Evolutionary conservation across 352 stramenopile genomes (phyloP), one percentile per base, ranked within the genome.

Genomic region (Phytopythium cucurbitacearum): DNA sequence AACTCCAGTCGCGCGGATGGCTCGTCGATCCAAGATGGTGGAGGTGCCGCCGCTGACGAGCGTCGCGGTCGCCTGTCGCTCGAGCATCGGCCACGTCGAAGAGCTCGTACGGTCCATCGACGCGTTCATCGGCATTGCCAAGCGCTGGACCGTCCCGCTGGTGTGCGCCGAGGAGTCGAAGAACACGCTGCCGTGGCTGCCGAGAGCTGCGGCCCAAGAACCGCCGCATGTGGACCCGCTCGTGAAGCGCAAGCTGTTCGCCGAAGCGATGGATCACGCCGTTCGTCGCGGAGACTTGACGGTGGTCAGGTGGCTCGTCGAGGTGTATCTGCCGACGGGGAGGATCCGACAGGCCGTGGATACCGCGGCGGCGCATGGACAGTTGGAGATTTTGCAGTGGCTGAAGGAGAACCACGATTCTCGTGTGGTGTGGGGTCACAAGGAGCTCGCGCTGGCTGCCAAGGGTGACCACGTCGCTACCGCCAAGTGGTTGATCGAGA

Each of bases 261-360:
- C 46, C 5, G 46, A 51, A 7, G 46, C 46, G 13, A 33, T 51
- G 32, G 46, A 41, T 7, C 10, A 33, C 9, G 46, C 46, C 5
- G 46, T 51, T 32, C 9, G 13, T n/a, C 49, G 40, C 9, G 51
- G 51, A 15, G 51, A 57, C 37, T 15, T 57, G 1, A 7, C 33
- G 46, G 7, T 51, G 6, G 46, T 51, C 32, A 12, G 7, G 46
- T 51, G 46, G 46, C 46, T 51, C 46, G 46, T 51, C 33, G 32
- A 51, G 13, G 32, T 34, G 45, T 60, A 55, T 40, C 36, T 56
- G 5, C 47, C 57, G 57, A 35, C 32, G 40, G 16, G 65, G 59
- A 58, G 65, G 51, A 6, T 73, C 61, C 47, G 63, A 47, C 6
- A 70, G 33, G 61, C 65, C 12, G 61, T 73, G 41, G 65, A 73